Evolutionary conservation across 371 early-diverging fungal species (phyloP).

Genomic region (Mortierella sp.): DNA sequence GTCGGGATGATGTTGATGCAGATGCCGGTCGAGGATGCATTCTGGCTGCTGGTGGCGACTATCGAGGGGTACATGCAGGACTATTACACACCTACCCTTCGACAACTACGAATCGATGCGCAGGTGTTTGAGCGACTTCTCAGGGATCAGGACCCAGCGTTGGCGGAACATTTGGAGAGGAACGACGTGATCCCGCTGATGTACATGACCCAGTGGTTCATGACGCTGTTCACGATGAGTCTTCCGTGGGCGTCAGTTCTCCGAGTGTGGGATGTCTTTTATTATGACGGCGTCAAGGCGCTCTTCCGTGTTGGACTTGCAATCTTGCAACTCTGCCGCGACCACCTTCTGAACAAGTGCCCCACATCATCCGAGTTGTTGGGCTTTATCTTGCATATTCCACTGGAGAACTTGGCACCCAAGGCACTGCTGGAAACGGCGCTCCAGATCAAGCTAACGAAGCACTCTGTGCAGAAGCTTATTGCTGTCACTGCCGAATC

Average conservation of each 20-base stretch:
- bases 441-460: slow-evolving; percentile 71
- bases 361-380: slow-evolving; percentile 85
- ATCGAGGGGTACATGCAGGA: slow-evolving; percentile 83
- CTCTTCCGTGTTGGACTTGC: slow-evolving; percentile 89
- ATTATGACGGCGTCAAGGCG: slow-evolving; percentile 79
- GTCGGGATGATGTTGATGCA: slow-evolving; percentile 94
- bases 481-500: slow-evolving; percentile 40
- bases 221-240: slow-evolving; percentile 91
- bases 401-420: slow-evolving; percentile 78
- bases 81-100: slow-evolving; percentile 82
- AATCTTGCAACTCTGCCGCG: slow-evolving; percentile 78
- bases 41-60: slow-evolving; percentile 90
- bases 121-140: slow-evolving; percentile 87
- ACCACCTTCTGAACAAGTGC: slow-evolving; percentile 78
- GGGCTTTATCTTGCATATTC: slow-evolving; percentile 85
- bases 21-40: slow-evolving; percentile 86
- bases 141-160: slow-evolving; percentile 76
- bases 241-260: slow-evolving; percentile 94
- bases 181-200: slow-evolving; percentile 88
- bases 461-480: slow-evolving; percentile 48
- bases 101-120: slow-evolving; percentile 86
- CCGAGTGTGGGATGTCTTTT: slow-evolving; percentile 95
- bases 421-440: slow-evolving; percentile 79
- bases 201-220: slow-evolving; percentile 95
- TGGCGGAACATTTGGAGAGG: slow-evolving; percentile 81